Evolutionary conservation across 768 basidiomycete species (phyloP), one percentile per base, ranked within the genome.

Genomic region (Nidularia pulvinata): DNA sequence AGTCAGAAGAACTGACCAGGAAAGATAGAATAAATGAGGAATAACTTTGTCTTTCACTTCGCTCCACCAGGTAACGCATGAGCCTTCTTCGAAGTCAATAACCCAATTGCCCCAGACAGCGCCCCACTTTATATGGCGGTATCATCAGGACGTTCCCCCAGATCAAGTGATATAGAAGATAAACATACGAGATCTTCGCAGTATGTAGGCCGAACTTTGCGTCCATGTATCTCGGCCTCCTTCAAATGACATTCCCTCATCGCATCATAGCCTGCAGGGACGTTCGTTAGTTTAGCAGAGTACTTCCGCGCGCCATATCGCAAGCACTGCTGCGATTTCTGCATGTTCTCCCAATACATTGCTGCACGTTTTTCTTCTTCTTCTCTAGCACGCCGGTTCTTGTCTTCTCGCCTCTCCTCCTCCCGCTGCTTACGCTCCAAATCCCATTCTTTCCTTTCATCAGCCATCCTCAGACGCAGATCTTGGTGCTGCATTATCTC

Each of bases 31-130:
- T 49, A 7, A 25, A 7, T 19, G 33, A 25, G 33, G 14, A 36
- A 9, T 33, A 45, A 42, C 50, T 22, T 42, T 51, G 22, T 51
- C 50, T 6, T 45, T 51, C 32, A 45, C 30, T 9, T 25, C 19
- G 4, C n/a, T 45, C 50, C 50, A 51, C 37, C n/a, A 51, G 10
- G 16, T 43, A 14, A 33, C 9, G n/a, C 50, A 51, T 22, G 19
- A 36, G 10, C 37, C 37, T 33, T 51, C 50, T 14, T 51, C 42
- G 42, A 51, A 51, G 22, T 51, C 50, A 45, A 51, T 16, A 32
- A 11, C 33, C 50, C 50, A 51, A n/a, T 10, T 51, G 16, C 50
- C 50, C 22, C 37, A 25, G 7, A 22, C 33, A 1, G 37, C 37
- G 10, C 6, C 42, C 36, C 37, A 42, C 30, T n/a, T 32, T 32